These are phyloP conservation scores for Hyaloscypha variabilis DNA, from an alignment of 495 filamentous ascomycete species.

Conservation along the genomic window DNA sequence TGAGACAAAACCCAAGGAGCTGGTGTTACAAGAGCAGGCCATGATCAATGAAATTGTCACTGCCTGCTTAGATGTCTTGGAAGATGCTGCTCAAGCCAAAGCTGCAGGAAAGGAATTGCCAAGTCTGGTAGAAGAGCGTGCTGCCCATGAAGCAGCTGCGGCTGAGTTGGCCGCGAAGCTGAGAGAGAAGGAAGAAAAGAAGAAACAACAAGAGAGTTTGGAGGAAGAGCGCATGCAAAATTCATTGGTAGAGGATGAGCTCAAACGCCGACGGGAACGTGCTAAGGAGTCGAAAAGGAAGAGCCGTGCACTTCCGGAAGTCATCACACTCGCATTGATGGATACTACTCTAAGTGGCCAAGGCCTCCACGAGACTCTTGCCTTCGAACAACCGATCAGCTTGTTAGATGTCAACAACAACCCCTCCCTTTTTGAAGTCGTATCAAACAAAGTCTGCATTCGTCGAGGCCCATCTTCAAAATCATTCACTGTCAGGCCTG, in stretches of 20 bases:
- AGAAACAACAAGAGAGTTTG: conserved; percentile 56
- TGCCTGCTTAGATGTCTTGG: conserved; percentile 82
- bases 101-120: conserved; percentile 74
- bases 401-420: conserved; percentile 61
- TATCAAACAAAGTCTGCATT: conserved; percentile 62
- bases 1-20: conserved; percentile 67
- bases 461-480: conserved; percentile 59
- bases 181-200: conserved; percentile 48
- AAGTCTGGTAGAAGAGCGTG: conserved; percentile 88
- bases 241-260: conserved; percentile 76
- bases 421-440: conserved; percentile 60
- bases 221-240: conserved; percentile 78
- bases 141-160: conserved; percentile 58
- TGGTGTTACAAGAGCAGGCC: conserved; percentile 60
- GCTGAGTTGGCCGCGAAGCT: conserved; percentile 51
- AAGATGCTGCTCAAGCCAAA: conserved; percentile 78
- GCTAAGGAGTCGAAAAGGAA: conserved; percentile 53
- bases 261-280: conserved; percentile 62
- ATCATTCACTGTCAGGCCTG: conserved; percentile 70
- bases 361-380: conserved; percentile 48
- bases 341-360: conserved; percentile 32
- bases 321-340: conserved; percentile 41
- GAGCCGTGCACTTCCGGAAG: conserved; percentile 34
- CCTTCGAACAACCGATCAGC: conserved; percentile 72
- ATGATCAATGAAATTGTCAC: conserved; percentile 91